Base-by-base conservation (phyloP, 2,329 filamentous ascomycete genomes). In the Furcasterigmium sp. region DNA sequence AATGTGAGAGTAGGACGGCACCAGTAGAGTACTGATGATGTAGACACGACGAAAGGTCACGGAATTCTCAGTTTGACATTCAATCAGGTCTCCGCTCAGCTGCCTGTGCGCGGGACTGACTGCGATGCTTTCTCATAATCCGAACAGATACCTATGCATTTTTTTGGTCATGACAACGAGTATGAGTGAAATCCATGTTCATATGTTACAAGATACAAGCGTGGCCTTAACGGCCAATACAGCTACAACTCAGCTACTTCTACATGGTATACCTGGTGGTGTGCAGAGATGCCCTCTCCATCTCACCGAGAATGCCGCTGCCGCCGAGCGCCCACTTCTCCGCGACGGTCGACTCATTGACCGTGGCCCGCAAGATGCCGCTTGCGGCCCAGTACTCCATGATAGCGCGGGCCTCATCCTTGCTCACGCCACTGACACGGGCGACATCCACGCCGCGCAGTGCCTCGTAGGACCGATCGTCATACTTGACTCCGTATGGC, bases 331-430 rank as follows among this genome's bases (percentile, higher is more conserved):
- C 82, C 90, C 91, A 95, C 68, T 88, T 87, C 73, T 94, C 86
- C 18, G 76, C 73, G 28, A 96, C 84, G 49, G 76, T 73, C 50
- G 70, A 70, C 57, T 91, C 82, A 55, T 87, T 83, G 39, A 96
- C 74, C 37, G 70, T 73, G 48, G 78, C 72, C 50, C 86, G 78
- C 58, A 95, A 61, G 59, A 95, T 72, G 11, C 91, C 93, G 62
- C 88, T 94, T 28, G 80, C 81, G 5, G 88, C 90, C 74, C 91
- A 97, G 68, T 96, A 97, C 69, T 96, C 90, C 81, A 97, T 84
- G 53, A 95, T 71, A 1, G 81, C 76, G 46, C 84, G 78, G 10
- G 87, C 82, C 67, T 97, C 91, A 2, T 75, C 67, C 64, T 84
- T 87, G 54, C 71, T 84, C 52, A 96, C 56, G 8, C 87, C 85